Evolutionary conservation across 306 rosid genomes (phyloP), one percentile per base, ranked within the genome.

Genomic region (Argentina anserina): DNA sequence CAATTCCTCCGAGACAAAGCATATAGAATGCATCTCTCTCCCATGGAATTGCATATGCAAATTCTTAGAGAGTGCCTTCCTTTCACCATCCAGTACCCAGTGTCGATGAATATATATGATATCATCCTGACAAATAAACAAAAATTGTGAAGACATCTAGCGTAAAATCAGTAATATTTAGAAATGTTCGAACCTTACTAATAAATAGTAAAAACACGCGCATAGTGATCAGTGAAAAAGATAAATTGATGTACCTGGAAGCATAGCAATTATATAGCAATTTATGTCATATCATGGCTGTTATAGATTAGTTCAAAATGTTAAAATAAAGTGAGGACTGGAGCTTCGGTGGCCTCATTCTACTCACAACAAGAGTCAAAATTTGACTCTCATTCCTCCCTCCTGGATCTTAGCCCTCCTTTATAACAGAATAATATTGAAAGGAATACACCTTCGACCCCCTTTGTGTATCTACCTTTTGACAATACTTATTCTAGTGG

Each of bases 21-120:
- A 90, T 84, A 89, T 77, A 39, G 97, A 86, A 83, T 94, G 99
- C 83, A 91, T 85, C 86, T 94, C 96, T 85, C 97, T 89, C 52
- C 97, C 99, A 84, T 91, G 99, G 83, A 94, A 94, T 82, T 94
- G 99, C 81, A 87, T 82, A 74, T 84, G 93, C 88, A 91, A 79
- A 82, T 82, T 91, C 83, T 56, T 87, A 73, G 97, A 96, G 75
- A 82, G 85, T 64, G 87, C 75, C 86, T 84, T 88, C 83, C 72
- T 64, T 56, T 74, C 84, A 73, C 69, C 68, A 69, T 83, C 86
- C 75, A 69, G 69, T 53, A 42, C 77, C 97, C 94, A 89, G 64
- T 60, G 78, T 70, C 87, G 83, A 79, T 84, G 91, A 78, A 94
- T 81, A 83, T 85, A 81, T 75, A 94, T 89, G 71, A 74, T 78